Percentiles rank a stretch among this genome's conserved stretches.
Evolutionary conservation across 306 rosid species (phyloP).

Genomic region (Corylus americana): DNA sequence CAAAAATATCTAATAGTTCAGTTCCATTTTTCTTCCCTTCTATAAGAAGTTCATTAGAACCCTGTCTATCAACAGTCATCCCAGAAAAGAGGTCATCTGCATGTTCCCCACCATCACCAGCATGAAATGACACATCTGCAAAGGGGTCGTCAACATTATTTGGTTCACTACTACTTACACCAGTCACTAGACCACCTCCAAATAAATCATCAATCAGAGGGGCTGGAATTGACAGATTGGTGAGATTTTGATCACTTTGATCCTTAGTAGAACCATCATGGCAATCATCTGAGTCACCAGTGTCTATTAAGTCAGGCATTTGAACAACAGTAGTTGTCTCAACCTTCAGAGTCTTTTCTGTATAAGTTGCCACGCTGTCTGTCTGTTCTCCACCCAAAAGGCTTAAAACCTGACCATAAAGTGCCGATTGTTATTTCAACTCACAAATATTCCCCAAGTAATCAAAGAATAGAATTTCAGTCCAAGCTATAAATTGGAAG

Average conservation of each 20-base stretch:
- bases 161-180: constrained; percentile 41
- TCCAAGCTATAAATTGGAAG: not conserved
- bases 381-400: constrained; percentile 75
- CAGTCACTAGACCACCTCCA: constrained; percentile 61
- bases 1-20: constrained; percentile 69
- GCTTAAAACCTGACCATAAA: constrained; percentile 67
- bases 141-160: constrained; percentile 85
- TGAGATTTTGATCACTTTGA: constrained; percentile 40
- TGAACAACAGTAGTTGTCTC: constrained; percentile 43
- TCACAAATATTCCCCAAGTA: not conserved
- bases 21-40: constrained; percentile 46
- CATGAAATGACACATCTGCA: constrained; percentile 86
- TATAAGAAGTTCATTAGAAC: constrained; percentile 31
- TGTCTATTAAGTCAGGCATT: constrained; percentile 87
- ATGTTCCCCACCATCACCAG: constrained; percentile 54
- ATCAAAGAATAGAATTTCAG: not conserved
- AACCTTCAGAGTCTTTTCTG: constrained; percentile 54
- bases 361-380: constrained; percentile 36
- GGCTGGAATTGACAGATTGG: constrained; percentile 46
- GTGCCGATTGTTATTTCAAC: constrained; percentile 23
- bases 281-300: constrained; percentile 60
- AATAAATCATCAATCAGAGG: constrained; percentile 83
- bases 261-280: constrained; percentile 33
- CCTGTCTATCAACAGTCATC: constrained; percentile 63
- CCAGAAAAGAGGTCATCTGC: constrained; percentile 84